Base-by-base conservation (phyloP, 1,284 basidiomycete species). In the Sporisorium sorghi region DNA sequence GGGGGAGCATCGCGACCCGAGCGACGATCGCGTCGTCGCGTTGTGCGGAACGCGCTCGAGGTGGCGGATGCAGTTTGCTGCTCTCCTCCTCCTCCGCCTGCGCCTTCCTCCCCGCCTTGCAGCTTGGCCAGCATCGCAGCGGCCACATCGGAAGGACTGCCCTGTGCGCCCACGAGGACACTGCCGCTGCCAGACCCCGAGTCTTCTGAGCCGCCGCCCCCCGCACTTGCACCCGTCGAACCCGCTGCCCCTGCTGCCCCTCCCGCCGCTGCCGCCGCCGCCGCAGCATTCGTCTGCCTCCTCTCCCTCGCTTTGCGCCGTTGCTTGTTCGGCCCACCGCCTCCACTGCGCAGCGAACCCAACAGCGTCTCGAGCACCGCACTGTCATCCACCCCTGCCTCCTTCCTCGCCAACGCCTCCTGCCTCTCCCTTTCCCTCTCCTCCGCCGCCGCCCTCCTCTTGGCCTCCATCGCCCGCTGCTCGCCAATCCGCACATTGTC, bases 301-400 rank as follows among this genome's bases (percentile, higher is more conserved):
- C 72, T 61, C 57, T 78, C 78, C 19, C 81, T 63, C 40, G 81
- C 73, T 21, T 78, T 80, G 11, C 83, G 58, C 46, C 77, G 74
- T 39, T 77, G 62, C 63, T 82, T 81, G 42, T 70, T 55, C 17
- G 81, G 76, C n/a, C 74, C 74, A 3, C 75, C 77, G 3, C 81
- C 81, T n/a, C 80, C 79, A 24, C 73, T 64, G 7, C 83, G 57
- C 58, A 84, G 35, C 23, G 75, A 77, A 28, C 79, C 79, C 15
- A 84, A 64, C 17, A 84, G 57, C n/a, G 82, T 80, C 64, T 84
- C 83, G 26, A 84, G 73, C 33, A 84, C 82, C 15, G 78, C 79
- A 37, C 59, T 77, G 58, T 84, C 83, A 48, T 83, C 79, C 24
- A 83, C 73, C 10, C 82, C 83, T 2, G 79, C 80, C 42, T 83